Evolutionary conservation across 1,139 yeast species (phyloP), one percentile per base, ranked within the genome.

Genomic region (Yamadazyma oceani): DNA sequence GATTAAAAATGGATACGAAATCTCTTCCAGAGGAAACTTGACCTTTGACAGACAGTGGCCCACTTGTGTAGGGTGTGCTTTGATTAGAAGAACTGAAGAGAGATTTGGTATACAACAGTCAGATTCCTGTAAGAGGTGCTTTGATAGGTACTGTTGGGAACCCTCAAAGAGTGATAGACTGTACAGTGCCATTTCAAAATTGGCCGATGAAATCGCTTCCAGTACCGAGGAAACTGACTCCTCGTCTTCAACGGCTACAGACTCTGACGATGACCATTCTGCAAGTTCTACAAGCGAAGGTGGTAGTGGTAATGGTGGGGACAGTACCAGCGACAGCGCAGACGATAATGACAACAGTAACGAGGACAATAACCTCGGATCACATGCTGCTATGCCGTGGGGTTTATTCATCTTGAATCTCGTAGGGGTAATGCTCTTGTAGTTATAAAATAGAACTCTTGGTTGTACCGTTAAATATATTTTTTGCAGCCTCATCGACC

Each of bases 51-150:
- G 50, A 9, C 49, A 61, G 15, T 70, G 74, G 74, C 59, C 64
- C 5, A 61, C 62, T 1, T 70, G 76, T 53, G 71, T 70, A 12
- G 75, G 73, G 3, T 70, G 76, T 56, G 76, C 76, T 4, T 60
- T 70, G 17, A 67, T 70, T 28, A 56, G 74, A 46, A 53, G 76
- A 46, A 59, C 63, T 5, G 73, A 70, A 46, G 75, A 70, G 48
- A 51, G 75, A 40, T 53, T 59, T 35, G 63, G 63, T 2, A 39
- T 59, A 26, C 58, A 61, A 25, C 75, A 67, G 44, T 57, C 68
- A 1, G 68, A 63, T 24, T 69, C 69, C 42, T 70, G 76, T 42
- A 51, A 60, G 37, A 45, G 58, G 37, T 70, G 76, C 40, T 70
- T 70, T 45, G 43, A 55, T 13, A 44, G 56, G 5, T 70, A 69